Base-by-base conservation (phyloP, 139 green algal species). In the Haematococcus sp. region DNA sequence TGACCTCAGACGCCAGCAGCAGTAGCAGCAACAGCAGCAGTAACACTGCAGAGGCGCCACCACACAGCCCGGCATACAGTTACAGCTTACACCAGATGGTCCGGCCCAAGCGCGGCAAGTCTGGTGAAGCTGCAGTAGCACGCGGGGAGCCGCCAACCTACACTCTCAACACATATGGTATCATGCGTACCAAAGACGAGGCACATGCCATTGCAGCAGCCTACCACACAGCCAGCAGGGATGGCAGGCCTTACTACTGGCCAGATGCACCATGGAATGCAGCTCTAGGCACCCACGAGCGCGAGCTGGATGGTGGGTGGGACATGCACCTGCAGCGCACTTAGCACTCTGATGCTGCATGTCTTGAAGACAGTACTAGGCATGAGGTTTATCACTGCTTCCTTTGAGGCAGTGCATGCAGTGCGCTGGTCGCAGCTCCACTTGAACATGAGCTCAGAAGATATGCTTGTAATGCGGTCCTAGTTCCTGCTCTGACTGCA, bases 51-150 rank as follows among this genome's bases (percentile, higher is more conserved):
- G 7, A 7, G 40, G 40, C 40, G 40, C 40, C 55, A 64, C 5
- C 58, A 68, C 34, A 1, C 33, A 25, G 32, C 61, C 13, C 27
- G 17, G 19, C 28, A 15, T 17, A 19, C 28, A 23, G 52, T 20
- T 23, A 30, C 70, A 68, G 35, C 13, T 35, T 74, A 25, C 49
- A 65, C 2, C 33, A 77, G 30, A 52, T 58, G 49, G 55, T 70
- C 33, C 56, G 76, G 4, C 63, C 66, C 23, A 72, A 71, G 66
- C 67, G 71, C 20, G 59, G 64, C 65, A 72, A 72, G 32, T 49
- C n/a, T 19, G 72, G 7, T 30, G 63, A 70, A 3, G 63, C 23
- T 22, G 63, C 63, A 4, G 15, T 35, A 13, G 58, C 58, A 3
- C 20, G 20, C 25, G 58, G 58, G 3, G 20, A 34, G 58, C 58